Evolutionary conservation across 164 flowering plant species (phyloP).

Genomic region (Nymphaea thermarum): DNA sequence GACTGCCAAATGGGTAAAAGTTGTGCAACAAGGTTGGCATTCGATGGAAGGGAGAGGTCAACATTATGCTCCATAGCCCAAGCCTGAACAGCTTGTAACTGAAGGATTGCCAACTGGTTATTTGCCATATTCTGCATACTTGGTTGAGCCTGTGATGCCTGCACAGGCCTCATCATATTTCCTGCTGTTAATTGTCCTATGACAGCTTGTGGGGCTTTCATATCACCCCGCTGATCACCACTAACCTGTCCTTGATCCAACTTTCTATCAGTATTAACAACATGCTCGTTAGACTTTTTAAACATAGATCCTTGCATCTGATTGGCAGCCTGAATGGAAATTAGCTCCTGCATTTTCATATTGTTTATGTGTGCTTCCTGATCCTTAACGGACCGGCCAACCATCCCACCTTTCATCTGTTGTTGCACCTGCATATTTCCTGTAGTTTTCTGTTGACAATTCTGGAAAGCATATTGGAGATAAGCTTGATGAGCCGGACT

Average conservation of each 20-base stretch:
- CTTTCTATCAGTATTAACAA: constrained; percentile 46
- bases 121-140: constrained; percentile 36
- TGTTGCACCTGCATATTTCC: constrained; percentile 43
- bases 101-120: constrained; percentile 59
- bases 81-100: constrained; percentile 74
- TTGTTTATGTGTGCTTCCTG: constrained; percentile 47
- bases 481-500: constrained; percentile 71
- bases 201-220: constrained; percentile 25
- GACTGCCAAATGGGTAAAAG: constrained; percentile 73
- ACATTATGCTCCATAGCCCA: constrained; percentile 84
- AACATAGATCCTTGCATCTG: constrained; percentile 59
- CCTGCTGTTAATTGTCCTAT: constrained; percentile 32
- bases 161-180: constrained; percentile 35
- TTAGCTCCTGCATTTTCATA: constrained; percentile 64
- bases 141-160: constrained; percentile 42
- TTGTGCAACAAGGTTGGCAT: constrained; percentile 69
- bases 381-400: constrained; percentile 51
- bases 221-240: constrained; percentile 42
- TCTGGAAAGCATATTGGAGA: constrained; percentile 58
- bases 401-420: constrained; percentile 52
- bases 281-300: constrained; percentile 50
- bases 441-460: constrained; percentile 59
- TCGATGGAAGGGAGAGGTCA: constrained; percentile 69
- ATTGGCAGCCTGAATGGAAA: constrained; percentile 51
- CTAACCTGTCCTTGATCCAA: constrained; percentile 36